phyloP scores from a whole-genome alignment of 306 rosid species.

The Malus fusca region DNA sequence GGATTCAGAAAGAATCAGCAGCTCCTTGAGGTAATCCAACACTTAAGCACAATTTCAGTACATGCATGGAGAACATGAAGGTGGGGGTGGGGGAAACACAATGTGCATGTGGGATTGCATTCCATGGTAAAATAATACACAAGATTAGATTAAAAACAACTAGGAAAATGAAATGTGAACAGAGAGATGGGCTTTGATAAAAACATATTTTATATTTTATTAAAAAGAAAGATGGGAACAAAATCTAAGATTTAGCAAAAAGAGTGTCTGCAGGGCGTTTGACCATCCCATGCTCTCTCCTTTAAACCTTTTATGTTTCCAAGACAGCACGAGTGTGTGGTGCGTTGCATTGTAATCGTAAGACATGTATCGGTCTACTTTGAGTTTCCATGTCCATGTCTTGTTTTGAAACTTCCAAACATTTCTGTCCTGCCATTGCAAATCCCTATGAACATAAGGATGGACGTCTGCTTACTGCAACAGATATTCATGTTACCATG shows the following conservation, averaged over 20 bases:
- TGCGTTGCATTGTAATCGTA: constrained; percentile 32
- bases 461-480: background rate
- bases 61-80: constrained; percentile 25
- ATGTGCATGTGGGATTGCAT: constrained; percentile 27
- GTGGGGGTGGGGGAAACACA: constrained; percentile 35
- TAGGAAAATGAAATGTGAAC: background rate
- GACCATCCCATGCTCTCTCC: constrained; percentile 44
- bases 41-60: constrained; percentile 36
- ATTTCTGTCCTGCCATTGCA: constrained; percentile 36
- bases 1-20: constrained; percentile 26
- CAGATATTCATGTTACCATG: background rate
- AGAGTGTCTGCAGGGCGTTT: constrained; percentile 26
- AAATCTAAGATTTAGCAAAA: constrained; percentile 38
- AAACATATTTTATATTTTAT: background rate
- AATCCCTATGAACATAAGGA: constrained; percentile 48
- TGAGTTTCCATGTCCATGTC: constrained; percentile 60
- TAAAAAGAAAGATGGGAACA: constrained; percentile 28
- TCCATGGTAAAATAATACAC: constrained; percentile 2
- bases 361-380: constrained; percentile 27
- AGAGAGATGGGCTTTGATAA: background rate
- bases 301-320: constrained; percentile 34
- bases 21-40: constrained; percentile 22
- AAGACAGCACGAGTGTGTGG: constrained; percentile 67
- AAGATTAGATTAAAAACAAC: background rate
- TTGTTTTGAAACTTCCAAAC: constrained; percentile 45